These are phyloP conservation scores for Leccinum disarticulatum DNA, from an alignment of 768 basidiomycete genomes.

Conservation along the genomic window DNA sequence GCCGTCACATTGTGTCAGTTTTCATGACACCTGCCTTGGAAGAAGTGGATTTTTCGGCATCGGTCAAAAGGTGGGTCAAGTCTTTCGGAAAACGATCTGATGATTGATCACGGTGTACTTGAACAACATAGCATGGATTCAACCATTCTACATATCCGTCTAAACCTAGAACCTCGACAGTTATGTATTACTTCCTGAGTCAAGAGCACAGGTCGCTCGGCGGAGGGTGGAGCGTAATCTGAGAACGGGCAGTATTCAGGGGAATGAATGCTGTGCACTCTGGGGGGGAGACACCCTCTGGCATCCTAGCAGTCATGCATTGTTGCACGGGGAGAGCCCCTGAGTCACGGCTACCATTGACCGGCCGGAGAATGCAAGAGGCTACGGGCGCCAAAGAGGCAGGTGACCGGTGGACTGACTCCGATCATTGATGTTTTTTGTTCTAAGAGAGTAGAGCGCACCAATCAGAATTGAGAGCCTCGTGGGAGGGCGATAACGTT, in stretches of 20 bases:
- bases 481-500: slow-evolving; percentile 2
- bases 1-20: no score
- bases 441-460: neutral
- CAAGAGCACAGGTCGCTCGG: neutral
- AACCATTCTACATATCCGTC: neutral
- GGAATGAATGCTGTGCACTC: neutral
- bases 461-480: neutral
- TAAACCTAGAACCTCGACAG: neutral
- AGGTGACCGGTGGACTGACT: neutral
- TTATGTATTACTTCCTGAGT: neutral
- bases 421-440: neutral
- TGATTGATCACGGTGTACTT: neutral
- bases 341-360: neutral
- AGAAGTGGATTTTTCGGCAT: neutral
- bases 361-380: neutral
- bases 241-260: neutral
- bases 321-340: neutral
- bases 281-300: neutral
- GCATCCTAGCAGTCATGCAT: neutral
- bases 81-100: neutral
- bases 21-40: no score
- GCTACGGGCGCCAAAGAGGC: neutral
- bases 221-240: neutral
- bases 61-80: neutral
- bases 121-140: neutral